Evolutionary conservation across 768 basidiomycete genomes (phyloP).

Genomic region (Leccinum variicolor): DNA sequence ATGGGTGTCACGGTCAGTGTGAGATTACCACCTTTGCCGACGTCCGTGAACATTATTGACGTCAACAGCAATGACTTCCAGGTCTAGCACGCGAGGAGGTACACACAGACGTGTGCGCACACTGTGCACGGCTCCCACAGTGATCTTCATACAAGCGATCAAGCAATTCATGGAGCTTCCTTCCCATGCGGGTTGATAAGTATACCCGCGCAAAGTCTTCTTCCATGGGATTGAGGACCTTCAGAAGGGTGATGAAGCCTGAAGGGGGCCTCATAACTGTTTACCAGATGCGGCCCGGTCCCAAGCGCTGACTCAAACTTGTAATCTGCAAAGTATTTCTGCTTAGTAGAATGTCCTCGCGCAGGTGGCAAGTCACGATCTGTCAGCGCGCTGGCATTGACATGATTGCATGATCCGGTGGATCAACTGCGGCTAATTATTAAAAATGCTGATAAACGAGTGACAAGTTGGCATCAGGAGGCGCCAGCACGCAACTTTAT

Average conservation of each 20-base stretch:
- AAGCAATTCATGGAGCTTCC: not conserved
- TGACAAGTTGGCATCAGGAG: not conserved
- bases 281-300: too few relatives aligned
- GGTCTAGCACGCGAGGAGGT: not conserved
- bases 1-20: too few relatives aligned
- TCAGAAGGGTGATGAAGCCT: too few relatives aligned
- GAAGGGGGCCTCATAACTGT: too few relatives aligned
- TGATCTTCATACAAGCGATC: not conserved
- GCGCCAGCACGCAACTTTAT: not conserved
- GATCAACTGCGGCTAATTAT: not conserved
- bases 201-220: not conserved
- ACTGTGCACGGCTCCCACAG: not conserved
- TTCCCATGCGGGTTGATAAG: not conserved
- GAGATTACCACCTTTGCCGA: not conserved
- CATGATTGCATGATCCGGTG: not conserved
- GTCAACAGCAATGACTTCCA: not conserved
- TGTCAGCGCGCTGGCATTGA: not conserved
- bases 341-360: too few relatives aligned
- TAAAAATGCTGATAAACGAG: not conserved
- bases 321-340: too few relatives aligned
- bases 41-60: not conserved
- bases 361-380: not conserved
- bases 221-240: not conserved
- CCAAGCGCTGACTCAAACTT: not conserved
- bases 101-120: not conserved